Evolutionary conservation across 1,139 yeast species (phyloP).

Genomic region (Casaregolazyma suthepensis): DNA sequence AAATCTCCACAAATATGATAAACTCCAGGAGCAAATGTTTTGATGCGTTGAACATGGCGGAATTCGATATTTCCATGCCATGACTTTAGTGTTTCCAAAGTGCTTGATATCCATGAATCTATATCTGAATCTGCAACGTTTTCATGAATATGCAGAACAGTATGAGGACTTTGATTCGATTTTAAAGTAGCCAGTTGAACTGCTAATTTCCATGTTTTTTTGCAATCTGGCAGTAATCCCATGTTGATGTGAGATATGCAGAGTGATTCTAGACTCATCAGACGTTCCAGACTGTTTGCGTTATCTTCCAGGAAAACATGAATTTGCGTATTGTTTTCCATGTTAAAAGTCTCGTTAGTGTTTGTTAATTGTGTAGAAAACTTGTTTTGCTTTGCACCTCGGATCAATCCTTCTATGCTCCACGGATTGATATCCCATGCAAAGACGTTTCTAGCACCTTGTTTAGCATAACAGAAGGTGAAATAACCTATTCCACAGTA

Average conservation of each 20-base stretch:
- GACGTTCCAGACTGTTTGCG: constrained; percentile 41
- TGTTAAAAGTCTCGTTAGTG: constrained; percentile 6
- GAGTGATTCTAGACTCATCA: constrained; percentile 26
- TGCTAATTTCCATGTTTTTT: constrained; percentile 54
- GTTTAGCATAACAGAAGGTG: constrained; percentile 58
- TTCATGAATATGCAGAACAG: constrained; percentile 65
- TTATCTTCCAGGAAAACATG: constrained; percentile 61
- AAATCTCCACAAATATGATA: constrained; percentile 71
- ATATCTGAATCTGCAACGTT: constrained; percentile 51
- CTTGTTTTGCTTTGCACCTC: constrained; percentile 48
- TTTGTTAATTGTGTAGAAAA: constrained; percentile 37
- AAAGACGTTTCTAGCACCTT: constrained; percentile 47
- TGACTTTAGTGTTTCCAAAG: constrained; percentile 9
- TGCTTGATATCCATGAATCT: constrained; percentile 29
- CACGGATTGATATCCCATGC: constrained; percentile 88
- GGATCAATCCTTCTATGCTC: constrained; percentile 65
- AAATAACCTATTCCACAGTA: constrained; percentile 89
- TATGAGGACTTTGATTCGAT: constrained; percentile 10
- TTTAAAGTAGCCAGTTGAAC: constrained; percentile 18
- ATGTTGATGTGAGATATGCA: constrained; percentile 60
- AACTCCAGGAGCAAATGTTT: constrained; percentile 82
- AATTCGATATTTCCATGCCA: constrained; percentile 10
- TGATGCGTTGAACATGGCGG: constrained; percentile 52
- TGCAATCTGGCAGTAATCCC: constrained; percentile 70
- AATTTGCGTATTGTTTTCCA: constrained; percentile 24